Base-by-base conservation (phyloP, 805 yeast genomes). In the Scheffersomyces coipomensis region DNA sequence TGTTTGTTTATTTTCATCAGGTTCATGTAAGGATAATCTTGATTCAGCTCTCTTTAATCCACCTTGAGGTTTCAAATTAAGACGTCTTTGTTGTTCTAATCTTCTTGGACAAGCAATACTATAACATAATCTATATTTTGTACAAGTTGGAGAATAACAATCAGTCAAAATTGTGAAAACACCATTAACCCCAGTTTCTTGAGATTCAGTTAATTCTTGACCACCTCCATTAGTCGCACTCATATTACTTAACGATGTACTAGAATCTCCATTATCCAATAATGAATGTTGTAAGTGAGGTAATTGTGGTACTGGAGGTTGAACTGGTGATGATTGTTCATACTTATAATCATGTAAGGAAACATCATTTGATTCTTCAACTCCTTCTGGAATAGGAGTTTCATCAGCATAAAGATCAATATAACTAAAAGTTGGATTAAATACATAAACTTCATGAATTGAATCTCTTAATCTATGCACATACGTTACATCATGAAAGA, bases 91-190 rank as follows among this genome's bases (percentile, higher is more conserved):
- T 62, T 93, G 98, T 62, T 91, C 98, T 35, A 93, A 69, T 46
- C 98, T 76, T 49, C 97, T 77, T 12, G 99, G 99, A 65, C 99
- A 93, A 10, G 97, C 95, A 50, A 93, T 90, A 31, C 96, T 86
- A 63, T 93, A 93, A 64, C 99, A 93, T 29, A 91, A 68, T 24
- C 79, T 72, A 53, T 88, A 95, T 37, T 95, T 72, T 4, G 96
- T 83, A 64, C 99, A 93, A 0, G 99, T 93, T 24, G 99, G 96
- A 0, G 97, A 89, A 56, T 93, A 93, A 64, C 99, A 93, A 55
- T 90, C 96, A 0, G 97, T 87, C 45, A 93, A 69, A 31, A 91
- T 68, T 1, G 97, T 91, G 55, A 91, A 93, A 3, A 93, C 96
- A 50, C 99, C 99, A 60, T 87, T 87, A 9, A 88, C 89, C 0